Base-by-base conservation (phyloP, 2,329 filamentous ascomycete genomes). In the Teratosphaeria zuluensis region DNA sequence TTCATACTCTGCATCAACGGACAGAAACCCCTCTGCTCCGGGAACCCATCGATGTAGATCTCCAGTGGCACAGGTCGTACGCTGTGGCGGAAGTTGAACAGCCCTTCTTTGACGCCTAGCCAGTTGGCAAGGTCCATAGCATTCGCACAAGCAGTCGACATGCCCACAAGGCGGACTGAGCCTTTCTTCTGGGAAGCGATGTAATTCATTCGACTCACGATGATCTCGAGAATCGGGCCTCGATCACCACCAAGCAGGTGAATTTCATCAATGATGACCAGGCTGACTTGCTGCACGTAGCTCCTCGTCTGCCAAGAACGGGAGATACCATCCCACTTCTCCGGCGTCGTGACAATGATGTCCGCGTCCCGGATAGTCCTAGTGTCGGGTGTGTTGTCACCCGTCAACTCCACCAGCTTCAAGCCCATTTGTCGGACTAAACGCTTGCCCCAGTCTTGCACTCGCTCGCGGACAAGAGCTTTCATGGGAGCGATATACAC, bases 401-500 rank as follows among this genome's bases (percentile, higher is more conserved):
- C 92, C 12, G 95, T 99, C 77, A 99, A 78, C 75, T 99, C 94
- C 16, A 99, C 94, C 21, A 99, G 79, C 73, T 90, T 95, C 62
- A 97, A 73, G 0, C 92, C 91, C 77, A 97, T 85, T 1, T 91
- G 89, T 1, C 80, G 79, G 0, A 91, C 90, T 35, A 99, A 81
- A 16, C 94, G 85, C 59, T 83, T 83, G 12, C 88, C 84, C 95
- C 94, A 99, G 70, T 99, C 95, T 69, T 95, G 89, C 30, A 99
- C 92, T 74, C 94, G 85, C 73, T 99, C 94, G 2, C 94, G 89
- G 21, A 99, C 94, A 33, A 99, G 84, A 0, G 95, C 95, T 75
- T 99, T 99, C 95, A 99, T 99, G 0, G 95, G 95, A 1, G 94
- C 94, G 70, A 99, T 97, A 72, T 99, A 99, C 12, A 99, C 94